These are phyloP conservation scores for Nitzschia sp. DNA, from an alignment of 108 stramenopile genomes.

Conservation along the genomic window DNA sequence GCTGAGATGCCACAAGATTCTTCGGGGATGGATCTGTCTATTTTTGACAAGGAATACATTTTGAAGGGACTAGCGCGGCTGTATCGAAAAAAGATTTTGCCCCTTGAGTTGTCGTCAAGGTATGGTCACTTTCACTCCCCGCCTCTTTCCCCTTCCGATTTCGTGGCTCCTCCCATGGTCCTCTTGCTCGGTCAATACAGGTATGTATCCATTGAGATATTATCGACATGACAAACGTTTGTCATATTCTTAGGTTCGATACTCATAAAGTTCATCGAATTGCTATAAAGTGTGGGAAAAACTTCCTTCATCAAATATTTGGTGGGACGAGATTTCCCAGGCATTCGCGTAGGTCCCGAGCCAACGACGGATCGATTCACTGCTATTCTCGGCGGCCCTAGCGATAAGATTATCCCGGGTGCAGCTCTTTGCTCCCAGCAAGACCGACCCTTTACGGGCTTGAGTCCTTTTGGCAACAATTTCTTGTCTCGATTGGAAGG, in stretches of 20 bases:
- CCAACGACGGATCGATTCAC: constrained; percentile 91
- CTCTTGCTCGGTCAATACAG: constrained; percentile 93
- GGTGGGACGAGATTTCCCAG: constrained; percentile 94
- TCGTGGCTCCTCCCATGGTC: constrained; percentile 97
- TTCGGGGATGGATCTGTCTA: constrained; percentile 62
- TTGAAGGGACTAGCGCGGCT: constrained; percentile 74
- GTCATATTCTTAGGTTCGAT: no score
- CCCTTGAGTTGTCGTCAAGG: constrained; percentile 81
- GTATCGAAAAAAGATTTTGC: constrained; percentile 86
- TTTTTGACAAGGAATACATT: constrained; percentile 86
- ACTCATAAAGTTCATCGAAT: no score
- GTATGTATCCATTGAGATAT: no score
- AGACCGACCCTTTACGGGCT: constrained; percentile 93
- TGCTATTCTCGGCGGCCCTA: constrained; percentile 78
- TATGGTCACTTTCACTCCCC: constrained; percentile 98
- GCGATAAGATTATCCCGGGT: constrained; percentile 87
- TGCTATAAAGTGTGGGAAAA: constrained; percentile 85
- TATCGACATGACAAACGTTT: no score
- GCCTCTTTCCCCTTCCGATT: constrained; percentile 93
- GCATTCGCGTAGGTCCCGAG: constrained; percentile 96
- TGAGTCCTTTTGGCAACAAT: constrained; percentile 96
- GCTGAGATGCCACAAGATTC: constrained; percentile 16
- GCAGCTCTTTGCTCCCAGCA: constrained; percentile 91
- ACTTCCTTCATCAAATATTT: constrained; percentile 92
- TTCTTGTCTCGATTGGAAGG: constrained; percentile 93